Percentiles rank a stretch among this genome's conserved stretches.
Conservation (phyloP, 2,329 filamentous ascomycete species). For the Aspergillus sp. region DNA sequence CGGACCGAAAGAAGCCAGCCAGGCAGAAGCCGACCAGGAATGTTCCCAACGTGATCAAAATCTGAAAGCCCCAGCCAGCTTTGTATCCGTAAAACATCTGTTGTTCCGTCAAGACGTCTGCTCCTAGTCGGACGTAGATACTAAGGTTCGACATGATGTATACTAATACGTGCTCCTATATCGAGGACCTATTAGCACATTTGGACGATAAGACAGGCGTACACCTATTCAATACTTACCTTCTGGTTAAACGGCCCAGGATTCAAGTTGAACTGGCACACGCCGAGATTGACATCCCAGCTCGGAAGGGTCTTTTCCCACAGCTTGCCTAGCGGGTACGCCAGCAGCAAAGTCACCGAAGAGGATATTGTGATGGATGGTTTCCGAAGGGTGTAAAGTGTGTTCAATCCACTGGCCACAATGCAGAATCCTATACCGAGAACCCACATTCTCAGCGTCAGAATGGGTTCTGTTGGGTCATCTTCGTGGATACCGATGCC, state of each 20-base stretch:
- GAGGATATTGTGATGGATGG: constrained; percentile 31
- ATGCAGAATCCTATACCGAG: constrained; percentile 19
- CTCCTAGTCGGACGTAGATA: constrained; percentile 30
- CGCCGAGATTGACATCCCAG: constrained; percentile 22
- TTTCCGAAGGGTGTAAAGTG: constrained; percentile 22
- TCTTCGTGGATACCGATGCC: constrained; percentile 54
- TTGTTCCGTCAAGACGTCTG: constrained; percentile 31
- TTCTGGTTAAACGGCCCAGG: constrained; percentile 36
- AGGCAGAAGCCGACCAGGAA: constrained; percentile 62
- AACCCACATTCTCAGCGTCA: constrained; percentile 22
- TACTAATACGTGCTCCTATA: constrained; percentile 29
- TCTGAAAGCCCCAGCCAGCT: constrained; percentile 31
- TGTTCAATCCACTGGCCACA: constrained; percentile 20
- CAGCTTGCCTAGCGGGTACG: constrained; percentile 25
- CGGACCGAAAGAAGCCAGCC: constrained; percentile 64
- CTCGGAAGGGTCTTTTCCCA: constrained; percentile 29
- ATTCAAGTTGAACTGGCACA: constrained; percentile 26
- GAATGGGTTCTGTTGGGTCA: constrained; percentile 46
- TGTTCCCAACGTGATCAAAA: constrained; percentile 63
- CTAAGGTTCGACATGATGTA: constrained; percentile 35
- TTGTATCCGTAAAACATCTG: constrained; percentile 31
- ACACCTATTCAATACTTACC: constrained; percentile 5
- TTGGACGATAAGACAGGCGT: no score
- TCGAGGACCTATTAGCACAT: background rate
- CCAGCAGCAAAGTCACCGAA: constrained; percentile 23